phyloP scores from a whole-genome alignment of 2,329 filamentous ascomycete species.

The Stachybotrys echinatus region DNA sequence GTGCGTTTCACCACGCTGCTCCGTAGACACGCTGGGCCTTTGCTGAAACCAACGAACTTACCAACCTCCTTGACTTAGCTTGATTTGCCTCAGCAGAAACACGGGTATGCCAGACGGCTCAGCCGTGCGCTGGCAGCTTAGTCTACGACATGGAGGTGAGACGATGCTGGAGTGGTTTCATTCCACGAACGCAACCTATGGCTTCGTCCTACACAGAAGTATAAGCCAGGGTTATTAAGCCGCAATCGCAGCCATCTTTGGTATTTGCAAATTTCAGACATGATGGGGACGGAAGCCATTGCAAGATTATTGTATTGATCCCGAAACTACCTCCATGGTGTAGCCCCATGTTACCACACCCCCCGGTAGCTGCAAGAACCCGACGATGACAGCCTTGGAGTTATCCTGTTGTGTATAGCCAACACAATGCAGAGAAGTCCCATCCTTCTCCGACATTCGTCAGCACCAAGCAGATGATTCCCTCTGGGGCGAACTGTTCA shows the following conservation, averaged over 20 bases:
- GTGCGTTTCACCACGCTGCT: too few species aligned
- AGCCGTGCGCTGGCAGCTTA: not conserved
- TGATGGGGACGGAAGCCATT: too few species aligned
- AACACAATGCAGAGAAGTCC: not conserved
- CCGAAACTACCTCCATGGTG: not conserved
- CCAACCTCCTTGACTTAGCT: not conserved
- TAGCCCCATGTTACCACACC: not conserved
- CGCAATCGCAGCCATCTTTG: too few species aligned
- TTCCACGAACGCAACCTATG: too few species aligned
- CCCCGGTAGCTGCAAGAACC: not conserved
- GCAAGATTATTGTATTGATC: not conserved
- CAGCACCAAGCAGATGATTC: not conserved
- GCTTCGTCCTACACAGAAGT: too few species aligned
- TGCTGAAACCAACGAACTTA: not conserved
- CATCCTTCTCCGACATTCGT: not conserved
- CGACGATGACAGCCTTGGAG: not conserved
- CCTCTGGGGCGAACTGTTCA: not conserved
- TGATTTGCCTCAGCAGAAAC: not conserved
- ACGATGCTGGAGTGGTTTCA: too few species aligned
- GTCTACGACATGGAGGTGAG: not conserved
- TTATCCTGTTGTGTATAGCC: not conserved
- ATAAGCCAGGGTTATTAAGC: too few species aligned
- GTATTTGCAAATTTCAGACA: too few species aligned
- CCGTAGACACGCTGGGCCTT: too few species aligned
- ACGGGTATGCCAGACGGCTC: not conserved